These are phyloP conservation scores for Taiozyma sp. DNA, from an alignment of 1,139 yeast species.

Conservation along the genomic window DNA sequence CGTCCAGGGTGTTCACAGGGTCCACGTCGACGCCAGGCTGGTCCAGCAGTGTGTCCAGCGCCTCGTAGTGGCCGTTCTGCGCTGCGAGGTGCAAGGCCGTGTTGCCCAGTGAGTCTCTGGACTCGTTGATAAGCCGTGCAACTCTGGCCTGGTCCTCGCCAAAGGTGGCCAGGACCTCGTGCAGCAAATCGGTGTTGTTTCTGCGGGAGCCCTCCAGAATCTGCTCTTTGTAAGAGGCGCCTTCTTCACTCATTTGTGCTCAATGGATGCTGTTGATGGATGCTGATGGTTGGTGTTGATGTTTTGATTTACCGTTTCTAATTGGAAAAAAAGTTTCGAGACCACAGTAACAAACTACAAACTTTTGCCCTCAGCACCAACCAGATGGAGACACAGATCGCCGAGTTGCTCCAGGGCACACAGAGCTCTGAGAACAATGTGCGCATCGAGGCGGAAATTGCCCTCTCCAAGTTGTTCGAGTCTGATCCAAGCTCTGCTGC, in stretches of 20 bases:
- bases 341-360: too few relatives aligned
- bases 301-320: too few relatives aligned
- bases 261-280: conserved; percentile 6
- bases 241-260: conserved; percentile 33
- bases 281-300: too few relatives aligned
- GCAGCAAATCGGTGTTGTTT: conserved; percentile 75
- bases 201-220: conserved; percentile 84
- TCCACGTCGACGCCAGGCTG: conserved; percentile 91
- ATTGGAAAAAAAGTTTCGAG: too few relatives aligned
- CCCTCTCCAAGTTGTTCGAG: conserved; percentile 24
- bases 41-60: conserved; percentile 76
- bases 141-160: conserved; percentile 22
- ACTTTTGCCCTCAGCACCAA: too few relatives aligned
- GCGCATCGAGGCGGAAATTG: conserved; percentile 30
- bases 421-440: conserved; percentile 28
- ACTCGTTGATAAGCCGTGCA: conserved; percentile 59
- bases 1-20: conserved; percentile 63
- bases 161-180: conserved; percentile 41
- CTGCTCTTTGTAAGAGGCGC: conserved; percentile 80
- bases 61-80: conserved; percentile 79
- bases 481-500: conserved; percentile 29
- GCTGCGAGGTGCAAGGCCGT: conserved; percentile 82
- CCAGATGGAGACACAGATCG: conserved; percentile 5
- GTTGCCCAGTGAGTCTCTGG: conserved; percentile 80
- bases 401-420: conserved; percentile 18